A percentile compares a stretch with the other conserved stretches of the same genome.
phyloP scores from a whole-genome alignment of 2,329 filamentous ascomycete species.

The Stachybotrys chlorohalonatus region DNA sequence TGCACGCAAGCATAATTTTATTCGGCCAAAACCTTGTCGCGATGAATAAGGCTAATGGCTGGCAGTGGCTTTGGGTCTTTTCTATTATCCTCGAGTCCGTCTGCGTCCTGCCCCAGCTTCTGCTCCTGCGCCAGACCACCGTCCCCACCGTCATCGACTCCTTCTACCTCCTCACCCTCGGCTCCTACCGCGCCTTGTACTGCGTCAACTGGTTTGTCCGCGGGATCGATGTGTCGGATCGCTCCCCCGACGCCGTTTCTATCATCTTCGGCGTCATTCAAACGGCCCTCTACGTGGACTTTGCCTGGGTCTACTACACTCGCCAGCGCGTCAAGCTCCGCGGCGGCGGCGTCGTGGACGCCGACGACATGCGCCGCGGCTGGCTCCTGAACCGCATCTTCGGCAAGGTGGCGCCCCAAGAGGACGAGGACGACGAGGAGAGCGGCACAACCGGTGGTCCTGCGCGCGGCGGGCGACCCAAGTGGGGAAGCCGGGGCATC shows the following conservation, averaged over 20 bases:
- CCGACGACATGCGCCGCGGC: constrained; percentile 75
- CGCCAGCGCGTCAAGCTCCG: constrained; percentile 90
- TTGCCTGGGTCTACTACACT: constrained; percentile 94
- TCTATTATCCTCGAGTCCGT: constrained; percentile 88
- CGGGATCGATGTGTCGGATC: constrained; percentile 47
- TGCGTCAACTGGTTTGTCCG: constrained; percentile 84
- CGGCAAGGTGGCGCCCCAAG: constrained; percentile 39
- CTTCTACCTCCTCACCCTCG: constrained; percentile 85
- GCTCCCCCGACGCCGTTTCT: constrained; percentile 58
- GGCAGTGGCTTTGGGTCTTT: constrained; percentile 74
- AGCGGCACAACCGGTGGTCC: constrained; percentile 24
- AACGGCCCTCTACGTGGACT: constrained; percentile 84
- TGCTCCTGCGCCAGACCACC: constrained; percentile 87
- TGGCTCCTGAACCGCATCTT: constrained; percentile 78
- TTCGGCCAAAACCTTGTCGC: background rate
- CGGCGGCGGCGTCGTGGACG: constrained; percentile 77
- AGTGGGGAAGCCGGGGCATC: constrained; percentile 57
- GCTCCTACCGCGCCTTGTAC: constrained; percentile 82
- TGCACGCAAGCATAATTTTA: background rate
- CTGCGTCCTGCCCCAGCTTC: constrained; percentile 81
- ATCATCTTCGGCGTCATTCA: constrained; percentile 84
- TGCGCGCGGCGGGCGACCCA: constrained; percentile 29
- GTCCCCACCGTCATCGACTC: constrained; percentile 94
- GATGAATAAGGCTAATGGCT: constrained; percentile 7
- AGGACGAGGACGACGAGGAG: constrained; percentile 50